Conservation (phyloP, 2,329 filamentous ascomycete species). For the Penicillium thymicola region DNA sequence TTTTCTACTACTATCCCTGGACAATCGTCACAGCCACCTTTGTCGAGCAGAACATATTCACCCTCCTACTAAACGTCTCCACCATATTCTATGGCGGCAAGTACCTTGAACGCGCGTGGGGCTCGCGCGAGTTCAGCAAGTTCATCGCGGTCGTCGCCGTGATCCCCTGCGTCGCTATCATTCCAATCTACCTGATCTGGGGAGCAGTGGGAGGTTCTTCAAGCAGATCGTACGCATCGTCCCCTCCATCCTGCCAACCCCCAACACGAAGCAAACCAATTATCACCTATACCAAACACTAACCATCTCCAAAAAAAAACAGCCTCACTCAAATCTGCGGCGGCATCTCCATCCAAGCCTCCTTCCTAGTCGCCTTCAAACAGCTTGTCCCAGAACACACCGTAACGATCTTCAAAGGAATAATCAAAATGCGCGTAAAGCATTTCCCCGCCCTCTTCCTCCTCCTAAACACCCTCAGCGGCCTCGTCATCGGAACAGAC, state of each 20-base stretch:
- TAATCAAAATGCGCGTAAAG: slow-evolving; percentile 84
- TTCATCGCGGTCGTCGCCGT: slow-evolving; percentile 75
- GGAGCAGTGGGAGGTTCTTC: slow-evolving; percentile 58
- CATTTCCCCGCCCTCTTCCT: slow-evolving; percentile 74
- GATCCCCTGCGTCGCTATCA: slow-evolving; percentile 75
- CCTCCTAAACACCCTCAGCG: slow-evolving; percentile 66
- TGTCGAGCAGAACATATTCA: slow-evolving; percentile 91
- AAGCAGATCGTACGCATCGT: slow-evolving; percentile 32
- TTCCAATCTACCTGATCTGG: slow-evolving; percentile 69
- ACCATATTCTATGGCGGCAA: slow-evolving; percentile 89
- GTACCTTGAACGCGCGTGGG: slow-evolving; percentile 95
- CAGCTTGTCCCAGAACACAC: slow-evolving; percentile 97
- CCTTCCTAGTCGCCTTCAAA: slow-evolving; percentile 95
- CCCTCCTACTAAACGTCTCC: slow-evolving; percentile 69
- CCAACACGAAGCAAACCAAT: background rate
- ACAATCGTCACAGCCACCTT: slow-evolving; percentile 81
- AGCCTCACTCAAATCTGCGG: slow-evolving; percentile 82
- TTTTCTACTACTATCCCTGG: slow-evolving; percentile 88
- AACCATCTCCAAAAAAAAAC: slow-evolving; percentile 21
- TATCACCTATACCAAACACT: background rate
- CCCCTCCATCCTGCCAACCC: background rate
- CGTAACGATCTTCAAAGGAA: slow-evolving; percentile 83
- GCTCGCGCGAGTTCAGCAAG: slow-evolving; percentile 84
- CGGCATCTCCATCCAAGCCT: slow-evolving; percentile 82
- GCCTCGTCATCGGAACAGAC: slow-evolving; percentile 63